Conservation (phyloP, 345 rosid genomes). For the Barbarea vulgaris region DNA sequence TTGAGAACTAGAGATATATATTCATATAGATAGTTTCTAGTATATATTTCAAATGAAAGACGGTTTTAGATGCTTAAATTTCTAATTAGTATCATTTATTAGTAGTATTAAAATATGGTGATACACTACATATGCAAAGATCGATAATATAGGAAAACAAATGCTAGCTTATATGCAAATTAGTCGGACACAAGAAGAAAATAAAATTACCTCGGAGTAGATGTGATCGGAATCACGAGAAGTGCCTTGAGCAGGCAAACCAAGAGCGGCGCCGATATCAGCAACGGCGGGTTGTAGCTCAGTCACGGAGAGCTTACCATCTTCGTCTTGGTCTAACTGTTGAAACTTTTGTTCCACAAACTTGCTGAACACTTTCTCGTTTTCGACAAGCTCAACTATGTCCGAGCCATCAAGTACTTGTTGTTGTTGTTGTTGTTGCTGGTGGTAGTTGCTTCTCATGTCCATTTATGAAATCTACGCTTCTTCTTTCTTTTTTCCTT, state of each 20-base stretch:
- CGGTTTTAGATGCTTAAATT: background rate
- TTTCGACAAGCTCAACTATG: slow-evolving; percentile 88
- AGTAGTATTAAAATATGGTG: background rate
- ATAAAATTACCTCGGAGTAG: slow-evolving; percentile 67
- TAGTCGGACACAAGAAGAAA: background rate
- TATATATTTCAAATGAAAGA: background rate
- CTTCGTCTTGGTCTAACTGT: slow-evolving; percentile 72
- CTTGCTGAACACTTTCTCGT: slow-evolving; percentile 68
- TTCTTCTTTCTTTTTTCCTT: slow-evolving; percentile 20
- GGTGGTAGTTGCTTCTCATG: slow-evolving; percentile 27
- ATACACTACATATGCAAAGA: background rate
- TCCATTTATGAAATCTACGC: slow-evolving; percentile 46
- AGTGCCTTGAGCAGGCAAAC: slow-evolving; percentile 81
- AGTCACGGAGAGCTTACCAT: slow-evolving; percentile 80
- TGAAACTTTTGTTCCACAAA: slow-evolving; percentile 87
- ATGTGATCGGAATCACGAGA: slow-evolving; percentile 82
- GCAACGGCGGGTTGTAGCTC: slow-evolving; percentile 95
- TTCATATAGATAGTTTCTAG: no score
- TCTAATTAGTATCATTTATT: background rate
- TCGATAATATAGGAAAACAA: no score
- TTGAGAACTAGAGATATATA: background rate
- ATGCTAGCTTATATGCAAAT: background rate
- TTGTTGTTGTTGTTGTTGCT: slow-evolving; percentile 34
- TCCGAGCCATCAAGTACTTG: slow-evolving; percentile 83
- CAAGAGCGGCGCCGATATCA: slow-evolving; percentile 91